Conservation (phyloP, 2,329 filamentous ascomycete species). For the Zymoseptoria crescenta region DNA sequence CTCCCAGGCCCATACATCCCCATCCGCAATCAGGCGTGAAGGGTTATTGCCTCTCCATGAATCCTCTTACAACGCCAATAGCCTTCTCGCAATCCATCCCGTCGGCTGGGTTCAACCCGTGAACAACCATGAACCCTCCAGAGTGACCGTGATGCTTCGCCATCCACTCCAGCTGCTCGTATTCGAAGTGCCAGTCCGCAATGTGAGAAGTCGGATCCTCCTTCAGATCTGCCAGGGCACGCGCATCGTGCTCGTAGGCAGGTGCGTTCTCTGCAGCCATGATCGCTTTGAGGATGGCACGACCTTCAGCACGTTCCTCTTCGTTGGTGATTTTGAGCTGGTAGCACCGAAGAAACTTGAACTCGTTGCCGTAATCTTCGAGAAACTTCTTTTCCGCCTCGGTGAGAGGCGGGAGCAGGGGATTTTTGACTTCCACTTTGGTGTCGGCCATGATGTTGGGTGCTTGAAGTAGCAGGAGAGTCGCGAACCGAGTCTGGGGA, state of each 20-base stretch:
- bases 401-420: background rate
- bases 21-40: background rate
- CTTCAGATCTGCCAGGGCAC: background rate
- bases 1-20: background rate
- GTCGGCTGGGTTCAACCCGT: background rate
- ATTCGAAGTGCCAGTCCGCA: background rate
- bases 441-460: background rate
- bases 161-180: background rate
- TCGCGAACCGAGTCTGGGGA: background rate
- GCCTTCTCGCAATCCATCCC: background rate
- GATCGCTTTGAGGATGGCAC: slow-evolving; percentile 24
- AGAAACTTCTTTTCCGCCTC: slow-evolving; percentile 30
- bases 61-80: background rate
- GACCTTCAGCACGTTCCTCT: slow-evolving; percentile 33
- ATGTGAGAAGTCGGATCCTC: background rate
- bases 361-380: slow-evolving; percentile 29
- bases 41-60: background rate
- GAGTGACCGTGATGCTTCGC: background rate
- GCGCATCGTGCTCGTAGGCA: background rate
- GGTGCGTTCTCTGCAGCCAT: slow-evolving; percentile 26
- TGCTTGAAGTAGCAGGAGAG: background rate
- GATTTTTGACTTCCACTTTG: background rate
- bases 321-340: slow-evolving; percentile 32
- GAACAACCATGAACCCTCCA: background rate
- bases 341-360: slow-evolving; percentile 27